Evolutionary conservation across 108 stramenopile species (phyloP).

Genomic region (Parietichytrium sp.): DNA sequence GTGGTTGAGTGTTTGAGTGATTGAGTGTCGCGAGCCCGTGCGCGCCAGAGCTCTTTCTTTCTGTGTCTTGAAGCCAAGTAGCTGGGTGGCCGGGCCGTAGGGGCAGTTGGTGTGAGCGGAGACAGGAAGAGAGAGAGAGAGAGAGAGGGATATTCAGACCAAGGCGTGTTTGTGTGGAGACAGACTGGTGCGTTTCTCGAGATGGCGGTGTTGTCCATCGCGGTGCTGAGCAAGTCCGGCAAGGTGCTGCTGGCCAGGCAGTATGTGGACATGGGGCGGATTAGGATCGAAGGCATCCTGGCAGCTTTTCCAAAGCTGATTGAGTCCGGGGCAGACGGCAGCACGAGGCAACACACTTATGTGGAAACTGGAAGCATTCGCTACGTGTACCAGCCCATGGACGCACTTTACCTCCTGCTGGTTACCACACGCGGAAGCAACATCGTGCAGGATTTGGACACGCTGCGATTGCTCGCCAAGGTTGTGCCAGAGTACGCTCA

Average conservation of each 20-base stretch:
- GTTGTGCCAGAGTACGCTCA: constrained; percentile 85
- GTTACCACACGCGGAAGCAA: constrained; percentile 94
- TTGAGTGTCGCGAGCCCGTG: too few relatives aligned
- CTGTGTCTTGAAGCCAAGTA: too few relatives aligned
- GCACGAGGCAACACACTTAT: constrained; percentile 84
- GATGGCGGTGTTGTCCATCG: constrained; percentile 49
- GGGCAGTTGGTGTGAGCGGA: too few relatives aligned
- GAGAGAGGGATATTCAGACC: too few relatives aligned
- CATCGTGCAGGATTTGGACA: constrained; percentile 96
- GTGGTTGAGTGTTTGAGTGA: too few relatives aligned
- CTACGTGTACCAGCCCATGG: constrained; percentile 97
- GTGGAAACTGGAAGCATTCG: constrained; percentile 80
- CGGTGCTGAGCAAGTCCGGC: constrained; percentile 23
- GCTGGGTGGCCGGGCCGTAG: too few relatives aligned
- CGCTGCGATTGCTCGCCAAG: constrained; percentile 90
- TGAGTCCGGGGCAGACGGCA: constrained; percentile 63
- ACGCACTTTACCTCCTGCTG: constrained; percentile 88
- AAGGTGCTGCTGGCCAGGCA: constrained; percentile 86
- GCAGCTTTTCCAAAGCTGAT: constrained; percentile 99
- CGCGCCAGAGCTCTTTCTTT: too few relatives aligned
- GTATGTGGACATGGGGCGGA: constrained; percentile 98
- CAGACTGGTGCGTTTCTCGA: background rate
- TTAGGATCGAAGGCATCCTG: constrained; percentile 92
- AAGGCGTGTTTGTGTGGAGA: too few relatives aligned
- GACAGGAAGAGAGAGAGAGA: too few relatives aligned